Percentiles rank a stretch among this genome's conserved stretches.
phyloP scores from a whole-genome alignment of 192 early-diverging fungal genomes.

The Backusella morwellensis region DNA sequence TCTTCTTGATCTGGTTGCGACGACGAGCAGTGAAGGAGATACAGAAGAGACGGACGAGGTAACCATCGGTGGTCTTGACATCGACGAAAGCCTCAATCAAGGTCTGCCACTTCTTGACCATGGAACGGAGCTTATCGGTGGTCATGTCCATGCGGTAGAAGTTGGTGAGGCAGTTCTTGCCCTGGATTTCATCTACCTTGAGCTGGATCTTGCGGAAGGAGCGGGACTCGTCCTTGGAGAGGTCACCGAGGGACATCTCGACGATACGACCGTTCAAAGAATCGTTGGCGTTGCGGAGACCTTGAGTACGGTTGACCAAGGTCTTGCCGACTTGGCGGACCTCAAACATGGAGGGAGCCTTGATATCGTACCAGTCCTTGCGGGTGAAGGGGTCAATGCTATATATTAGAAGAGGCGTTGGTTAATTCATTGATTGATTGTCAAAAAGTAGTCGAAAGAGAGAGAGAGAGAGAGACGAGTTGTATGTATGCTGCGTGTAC shows the following conservation, averaged over 20 bases:
- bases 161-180: conserved; percentile 99
- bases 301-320: conserved; percentile 99
- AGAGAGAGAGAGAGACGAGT: background rate
- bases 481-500: background rate
- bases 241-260: conserved; percentile 95
- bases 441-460: background rate
- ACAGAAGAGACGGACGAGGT: conserved; percentile 96
- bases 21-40: conserved; percentile 97
- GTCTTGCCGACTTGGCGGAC: conserved; percentile 97
- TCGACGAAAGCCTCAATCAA: conserved; percentile 97
- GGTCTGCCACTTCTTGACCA: conserved; percentile 99
- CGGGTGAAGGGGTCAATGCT: conserved; percentile 99
- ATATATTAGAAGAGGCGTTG: conserved; percentile 6
- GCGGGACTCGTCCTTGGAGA: conserved; percentile 90
- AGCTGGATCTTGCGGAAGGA: conserved; percentile 98
- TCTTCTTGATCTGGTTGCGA: conserved; percentile 94
- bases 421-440: background rate
- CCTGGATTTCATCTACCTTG: conserved; percentile 92
- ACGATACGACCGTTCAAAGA: conserved; percentile 95
- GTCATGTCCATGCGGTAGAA: conserved; percentile 99
- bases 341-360: conserved; percentile 96
- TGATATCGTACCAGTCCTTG: conserved; percentile 99
- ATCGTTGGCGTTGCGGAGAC: conserved; percentile 96
- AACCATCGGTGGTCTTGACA: conserved; percentile 99
- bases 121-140: conserved; percentile 98